Conservation (phyloP, 768 basidiomycete species). For the Lactarius hatsudake region DNA sequence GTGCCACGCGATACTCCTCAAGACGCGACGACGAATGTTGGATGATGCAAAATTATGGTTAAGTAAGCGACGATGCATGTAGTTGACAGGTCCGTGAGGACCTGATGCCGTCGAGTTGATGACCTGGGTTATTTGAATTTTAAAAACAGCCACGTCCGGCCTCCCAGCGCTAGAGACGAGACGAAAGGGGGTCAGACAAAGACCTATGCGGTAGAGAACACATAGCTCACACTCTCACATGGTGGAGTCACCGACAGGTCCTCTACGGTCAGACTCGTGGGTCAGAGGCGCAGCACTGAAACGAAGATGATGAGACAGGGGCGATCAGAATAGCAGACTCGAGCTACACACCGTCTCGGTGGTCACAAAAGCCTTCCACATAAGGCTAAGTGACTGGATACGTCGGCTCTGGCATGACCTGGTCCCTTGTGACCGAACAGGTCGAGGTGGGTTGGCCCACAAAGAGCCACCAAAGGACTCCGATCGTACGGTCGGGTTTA, state of each 20-base stretch:
- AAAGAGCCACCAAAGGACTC: conserved; percentile 5
- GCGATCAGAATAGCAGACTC: background rate
- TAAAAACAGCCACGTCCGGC: conserved; percentile 13
- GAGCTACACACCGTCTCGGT: background rate
- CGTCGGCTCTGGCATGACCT: background rate
- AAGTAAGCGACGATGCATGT: background rate
- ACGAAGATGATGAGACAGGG: background rate
- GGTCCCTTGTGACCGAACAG: conserved; percentile 8
- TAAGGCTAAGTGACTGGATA: background rate
- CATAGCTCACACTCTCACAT: conserved; percentile 11
- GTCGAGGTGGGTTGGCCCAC: conserved; percentile 11
- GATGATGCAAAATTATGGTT: background rate
- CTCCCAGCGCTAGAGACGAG: conserved; percentile 12
- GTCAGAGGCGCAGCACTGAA: background rate
- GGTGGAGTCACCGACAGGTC: conserved; percentile 20
- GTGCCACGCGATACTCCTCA: background rate
- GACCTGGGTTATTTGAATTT: conserved; percentile 24
- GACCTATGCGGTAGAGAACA: background rate
- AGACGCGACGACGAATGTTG: background rate
- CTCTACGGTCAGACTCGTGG: background rate
- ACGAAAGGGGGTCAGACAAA: background rate
- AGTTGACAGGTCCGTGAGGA: conserved; percentile 7
- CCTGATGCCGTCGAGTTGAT: conserved; percentile 1
- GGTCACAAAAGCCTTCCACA: background rate
- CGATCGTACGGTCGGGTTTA: background rate